phyloP scores from a whole-genome alignment of 306 rosid genomes.

The Pachyrhizus erosus region DNA sequence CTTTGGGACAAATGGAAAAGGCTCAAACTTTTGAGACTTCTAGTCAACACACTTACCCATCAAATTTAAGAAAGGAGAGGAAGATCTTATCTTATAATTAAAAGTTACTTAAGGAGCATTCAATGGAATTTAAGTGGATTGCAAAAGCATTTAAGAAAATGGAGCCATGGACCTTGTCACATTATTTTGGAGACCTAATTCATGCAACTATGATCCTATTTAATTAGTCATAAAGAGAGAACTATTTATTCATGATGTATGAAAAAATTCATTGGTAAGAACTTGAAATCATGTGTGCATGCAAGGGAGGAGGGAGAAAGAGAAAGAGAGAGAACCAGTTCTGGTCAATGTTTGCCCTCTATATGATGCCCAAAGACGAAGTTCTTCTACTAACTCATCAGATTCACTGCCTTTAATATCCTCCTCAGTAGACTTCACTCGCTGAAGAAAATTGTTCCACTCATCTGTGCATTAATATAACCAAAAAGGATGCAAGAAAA shows the following conservation, averaged over 20 bases:
- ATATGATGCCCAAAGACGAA: constrained; percentile 97
- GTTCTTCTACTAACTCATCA: constrained; percentile 77
- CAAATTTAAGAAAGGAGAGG: neutral
- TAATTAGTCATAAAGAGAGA: neutral
- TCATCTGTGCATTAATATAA: constrained; percentile 68
- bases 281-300: neutral
- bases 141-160: neutral
- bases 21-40: neutral
- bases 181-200: neutral
- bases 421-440: constrained; percentile 69
- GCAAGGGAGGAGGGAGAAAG: neutral
- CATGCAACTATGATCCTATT: neutral
- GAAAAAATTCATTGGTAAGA: neutral
- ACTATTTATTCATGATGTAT: neutral
- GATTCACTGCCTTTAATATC: constrained; percentile 70
- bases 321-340: constrained; percentile 63
- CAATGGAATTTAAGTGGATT: neutral
- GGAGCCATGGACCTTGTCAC: neutral
- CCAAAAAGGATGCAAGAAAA: constrained; percentile 16
- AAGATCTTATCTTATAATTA: neutral
- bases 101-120: neutral
- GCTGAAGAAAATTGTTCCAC: constrained; percentile 89
- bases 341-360: constrained; percentile 98
- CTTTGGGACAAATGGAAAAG: neutral
- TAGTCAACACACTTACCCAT: too few relatives aligned